Percentiles rank a stretch among this genome's conserved stretches.
Conservation (phyloP, 805 yeast genomes). For the Kregervanrija delftensis region DNA sequence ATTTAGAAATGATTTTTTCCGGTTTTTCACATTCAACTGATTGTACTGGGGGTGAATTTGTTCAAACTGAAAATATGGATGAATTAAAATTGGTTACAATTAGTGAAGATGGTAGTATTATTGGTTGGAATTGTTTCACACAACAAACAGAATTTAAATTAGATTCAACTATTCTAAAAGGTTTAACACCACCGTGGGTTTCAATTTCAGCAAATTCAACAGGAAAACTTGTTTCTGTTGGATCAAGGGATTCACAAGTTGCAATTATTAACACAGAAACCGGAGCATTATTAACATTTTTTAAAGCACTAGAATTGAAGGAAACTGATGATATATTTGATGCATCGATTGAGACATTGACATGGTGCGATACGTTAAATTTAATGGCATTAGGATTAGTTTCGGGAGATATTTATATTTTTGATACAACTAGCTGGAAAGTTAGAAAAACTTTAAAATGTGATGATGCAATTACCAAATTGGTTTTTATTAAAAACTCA, state of each 20-base stretch:
- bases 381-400: constrained; percentile 85
- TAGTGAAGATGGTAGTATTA: constrained; percentile 80
- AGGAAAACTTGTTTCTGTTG: constrained; percentile 57
- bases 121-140: constrained; percentile 86
- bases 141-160: constrained; percentile 63
- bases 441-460: constrained; percentile 63
- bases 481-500: constrained; percentile 51
- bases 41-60: constrained; percentile 74
- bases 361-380: constrained; percentile 58
- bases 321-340: constrained; percentile 53
- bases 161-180: constrained; percentile 60
- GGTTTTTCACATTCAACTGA: constrained; percentile 79
- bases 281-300: constrained; percentile 61
- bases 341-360: constrained; percentile 70
- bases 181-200: constrained; percentile 84
- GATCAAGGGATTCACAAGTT: constrained; percentile 82
- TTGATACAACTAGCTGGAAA: constrained; percentile 83
- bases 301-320: constrained; percentile 56
- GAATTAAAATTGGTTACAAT: constrained; percentile 62
- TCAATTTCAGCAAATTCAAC: constrained; percentile 47
- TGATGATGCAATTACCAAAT: constrained; percentile 80
- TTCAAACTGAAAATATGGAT: constrained; percentile 50
- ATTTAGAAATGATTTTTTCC: constrained; percentile 63
- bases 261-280: constrained; percentile 69
- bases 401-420: constrained; percentile 76